These are phyloP conservation scores for Diaporthe citrichinensis DNA, from an alignment of 2,329 filamentous ascomycete genomes.

Conservation along the genomic window DNA sequence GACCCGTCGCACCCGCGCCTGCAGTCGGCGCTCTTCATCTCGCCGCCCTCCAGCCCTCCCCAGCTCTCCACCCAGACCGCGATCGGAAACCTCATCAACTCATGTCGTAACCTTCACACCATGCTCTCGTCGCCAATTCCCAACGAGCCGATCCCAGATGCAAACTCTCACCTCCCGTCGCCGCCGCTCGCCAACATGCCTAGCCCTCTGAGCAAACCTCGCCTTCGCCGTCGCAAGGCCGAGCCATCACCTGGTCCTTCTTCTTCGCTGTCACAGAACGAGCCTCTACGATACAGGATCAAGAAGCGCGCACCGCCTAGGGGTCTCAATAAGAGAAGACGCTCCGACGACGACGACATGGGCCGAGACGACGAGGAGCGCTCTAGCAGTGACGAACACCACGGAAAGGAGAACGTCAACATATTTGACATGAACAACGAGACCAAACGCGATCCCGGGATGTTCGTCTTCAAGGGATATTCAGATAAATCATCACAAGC, in stretches of 20 bases:
- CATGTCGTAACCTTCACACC: constrained; percentile 73
- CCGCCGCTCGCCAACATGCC: constrained; percentile 68
- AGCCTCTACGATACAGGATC: constrained; percentile 52
- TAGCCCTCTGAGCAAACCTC: constrained; percentile 65
- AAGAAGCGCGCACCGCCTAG: constrained; percentile 65
- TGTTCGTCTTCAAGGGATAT: constrained; percentile 33
- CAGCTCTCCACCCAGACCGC: constrained; percentile 60
- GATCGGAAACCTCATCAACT: constrained; percentile 69
- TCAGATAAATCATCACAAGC: constrained; percentile 42
- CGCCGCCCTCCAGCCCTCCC: constrained; percentile 71
- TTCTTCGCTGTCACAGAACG: constrained; percentile 49
- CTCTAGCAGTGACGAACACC: constrained; percentile 42
- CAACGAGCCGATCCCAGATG: constrained; percentile 54
- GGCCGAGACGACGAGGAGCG: constrained; percentile 55
- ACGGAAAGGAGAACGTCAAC: constrained; percentile 46
- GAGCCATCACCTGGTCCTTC: constrained; percentile 40
- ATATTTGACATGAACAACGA: constrained; percentile 36
- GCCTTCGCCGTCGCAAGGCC: constrained; percentile 63
- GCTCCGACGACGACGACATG: constrained; percentile 62
- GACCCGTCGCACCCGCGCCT: constrained; percentile 67
- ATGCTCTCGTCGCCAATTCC: constrained; percentile 63
- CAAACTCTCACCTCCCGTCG: constrained; percentile 61
- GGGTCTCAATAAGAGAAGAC: constrained; percentile 68
- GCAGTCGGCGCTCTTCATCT: constrained; percentile 66
- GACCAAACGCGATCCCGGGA: constrained; percentile 6